Conservation (phyloP, 345 rosid genomes). For the Corchorus capsularis region DNA sequence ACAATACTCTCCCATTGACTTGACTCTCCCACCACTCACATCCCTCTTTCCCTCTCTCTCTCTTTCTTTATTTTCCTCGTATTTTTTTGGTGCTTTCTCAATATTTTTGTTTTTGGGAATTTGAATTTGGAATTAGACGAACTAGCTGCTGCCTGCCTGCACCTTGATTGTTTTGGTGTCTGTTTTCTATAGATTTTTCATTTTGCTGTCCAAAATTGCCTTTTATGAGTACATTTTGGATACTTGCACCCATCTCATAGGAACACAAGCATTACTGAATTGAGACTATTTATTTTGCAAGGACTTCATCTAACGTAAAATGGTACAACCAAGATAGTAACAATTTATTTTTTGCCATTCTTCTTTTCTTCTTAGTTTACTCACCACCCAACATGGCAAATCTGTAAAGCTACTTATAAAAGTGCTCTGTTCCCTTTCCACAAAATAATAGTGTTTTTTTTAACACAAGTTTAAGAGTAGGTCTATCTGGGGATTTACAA, state of each 20-base stretch:
- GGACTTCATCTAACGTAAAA: neutral
- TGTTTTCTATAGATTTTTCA: neutral
- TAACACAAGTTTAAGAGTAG: too few species aligned
- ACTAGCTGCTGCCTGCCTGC: too few species aligned
- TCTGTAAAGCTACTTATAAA: neutral
- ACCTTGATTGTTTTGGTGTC: constrained; percentile 4
- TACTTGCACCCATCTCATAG: neutral
- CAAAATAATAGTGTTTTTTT: neutral
- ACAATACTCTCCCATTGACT: neutral
- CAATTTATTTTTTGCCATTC: neutral
- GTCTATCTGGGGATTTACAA: too few species aligned
- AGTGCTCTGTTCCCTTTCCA: neutral
- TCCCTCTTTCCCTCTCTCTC: constrained; percentile 11
- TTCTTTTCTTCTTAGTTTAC: constrained; percentile 1
- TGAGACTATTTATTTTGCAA: neutral
- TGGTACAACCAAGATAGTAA: neutral
- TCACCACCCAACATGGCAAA: neutral
- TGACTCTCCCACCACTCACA: constrained; percentile 11
- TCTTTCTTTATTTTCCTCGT: neutral
- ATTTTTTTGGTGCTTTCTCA: neutral
- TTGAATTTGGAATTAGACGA: neutral
- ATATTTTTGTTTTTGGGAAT: neutral
- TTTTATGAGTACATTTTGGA: neutral
- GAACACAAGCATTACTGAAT: neutral
- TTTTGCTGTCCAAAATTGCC: neutral